Evolutionary conservation across 768 basidiomycete genomes (phyloP).

Genomic region (Suillus ampliporus): DNA sequence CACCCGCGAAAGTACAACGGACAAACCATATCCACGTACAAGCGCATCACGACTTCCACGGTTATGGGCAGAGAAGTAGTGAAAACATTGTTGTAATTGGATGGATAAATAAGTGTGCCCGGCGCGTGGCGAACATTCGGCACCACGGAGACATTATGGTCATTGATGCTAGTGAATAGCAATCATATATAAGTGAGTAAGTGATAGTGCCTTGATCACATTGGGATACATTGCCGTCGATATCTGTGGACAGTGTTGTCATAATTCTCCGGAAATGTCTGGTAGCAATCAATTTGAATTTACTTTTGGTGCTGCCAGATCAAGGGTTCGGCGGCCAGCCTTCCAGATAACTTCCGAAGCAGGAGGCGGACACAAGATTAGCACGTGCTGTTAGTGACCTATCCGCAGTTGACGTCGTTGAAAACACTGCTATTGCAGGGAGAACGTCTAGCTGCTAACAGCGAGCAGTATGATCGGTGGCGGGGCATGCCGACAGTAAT

Average conservation of each 20-base stretch:
- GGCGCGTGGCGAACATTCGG: too few species aligned
- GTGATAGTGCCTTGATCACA: too few species aligned
- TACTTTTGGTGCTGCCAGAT: not conserved
- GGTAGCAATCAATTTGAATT: not conserved
- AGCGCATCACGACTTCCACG: too few species aligned
- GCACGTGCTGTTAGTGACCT: not conserved
- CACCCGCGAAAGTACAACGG: too few species aligned
- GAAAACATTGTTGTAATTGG: too few species aligned
- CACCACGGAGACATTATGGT: too few species aligned
- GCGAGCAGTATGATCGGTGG: not conserved
- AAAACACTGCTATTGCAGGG: too few species aligned
- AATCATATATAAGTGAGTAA: too few species aligned
- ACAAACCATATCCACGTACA: too few species aligned
- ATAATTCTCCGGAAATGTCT: not conserved
- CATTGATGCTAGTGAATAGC: too few species aligned
- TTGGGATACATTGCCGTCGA: not conserved
- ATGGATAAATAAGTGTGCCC: too few species aligned
- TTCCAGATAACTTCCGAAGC: not conserved
- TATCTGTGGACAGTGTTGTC: not conserved
- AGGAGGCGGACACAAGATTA: not conserved
- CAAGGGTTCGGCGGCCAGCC: not conserved
- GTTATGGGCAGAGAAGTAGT: too few species aligned
- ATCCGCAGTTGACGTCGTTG: not conserved
- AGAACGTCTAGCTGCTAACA: not conserved
- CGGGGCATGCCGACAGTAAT: not conserved